Conservation (phyloP, 257 asterid genomes). For the Marsdenia floribunda region DNA sequence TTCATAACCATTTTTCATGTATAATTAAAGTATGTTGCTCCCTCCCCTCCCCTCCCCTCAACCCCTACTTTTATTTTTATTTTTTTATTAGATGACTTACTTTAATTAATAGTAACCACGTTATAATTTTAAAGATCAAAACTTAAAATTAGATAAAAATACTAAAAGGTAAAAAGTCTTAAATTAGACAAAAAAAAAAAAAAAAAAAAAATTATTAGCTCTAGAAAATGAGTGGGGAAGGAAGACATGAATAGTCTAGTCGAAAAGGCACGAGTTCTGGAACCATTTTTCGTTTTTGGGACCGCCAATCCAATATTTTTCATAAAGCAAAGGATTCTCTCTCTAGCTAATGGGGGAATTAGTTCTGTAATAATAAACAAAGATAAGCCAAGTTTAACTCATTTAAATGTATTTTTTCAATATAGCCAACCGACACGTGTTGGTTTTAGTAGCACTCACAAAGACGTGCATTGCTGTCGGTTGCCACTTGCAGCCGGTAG, state of each 20-base stretch:
- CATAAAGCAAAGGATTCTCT: background rate
- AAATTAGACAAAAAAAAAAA: no score
- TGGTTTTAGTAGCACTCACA: background rate
- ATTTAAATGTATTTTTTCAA: background rate
- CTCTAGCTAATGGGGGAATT: background rate
- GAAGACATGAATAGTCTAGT: background rate
- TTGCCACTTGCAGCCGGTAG: background rate
- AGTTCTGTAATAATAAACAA: background rate
- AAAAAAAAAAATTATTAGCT: no score
- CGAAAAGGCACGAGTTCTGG: background rate
- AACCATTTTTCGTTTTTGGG: background rate
- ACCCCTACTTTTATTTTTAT: no score
- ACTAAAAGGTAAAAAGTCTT: no score
- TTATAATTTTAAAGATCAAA: no score
- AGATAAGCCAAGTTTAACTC: background rate
- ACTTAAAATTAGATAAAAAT: no score
- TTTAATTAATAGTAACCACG: no score
- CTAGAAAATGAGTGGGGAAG: background rate
- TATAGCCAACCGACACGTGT: conserved; percentile 1
- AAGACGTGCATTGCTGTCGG: conserved; percentile 15
- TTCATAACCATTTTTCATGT: no score
- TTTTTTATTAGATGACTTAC: no score
- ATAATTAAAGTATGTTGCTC: no score
- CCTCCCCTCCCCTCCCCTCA: no score
- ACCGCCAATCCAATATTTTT: background rate